Conservation (phyloP, 2,329 filamentous ascomycete species). For the Arthrobotrys pseudoclavata region DNA sequence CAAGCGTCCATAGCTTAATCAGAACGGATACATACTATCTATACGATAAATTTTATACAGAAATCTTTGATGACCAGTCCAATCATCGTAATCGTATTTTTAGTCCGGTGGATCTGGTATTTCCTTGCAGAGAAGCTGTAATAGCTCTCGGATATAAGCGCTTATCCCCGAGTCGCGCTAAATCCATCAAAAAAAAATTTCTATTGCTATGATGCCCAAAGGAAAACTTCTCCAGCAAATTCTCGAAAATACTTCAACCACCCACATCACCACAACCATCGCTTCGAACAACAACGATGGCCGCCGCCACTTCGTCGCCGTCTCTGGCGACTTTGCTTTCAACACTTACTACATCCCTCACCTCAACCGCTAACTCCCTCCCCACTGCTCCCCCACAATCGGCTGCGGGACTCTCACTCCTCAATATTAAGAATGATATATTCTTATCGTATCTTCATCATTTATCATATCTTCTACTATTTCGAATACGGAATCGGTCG, state of each 20-base stretch:
- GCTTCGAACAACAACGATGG: constrained; percentile 26
- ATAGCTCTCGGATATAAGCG: constrained; percentile 4
- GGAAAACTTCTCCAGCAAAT: constrained; percentile 14
- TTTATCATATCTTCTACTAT: constrained; percentile 85
- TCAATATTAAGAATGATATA: constrained; percentile 97
- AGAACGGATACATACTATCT: neutral
- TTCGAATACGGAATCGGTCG: constrained; percentile 76
- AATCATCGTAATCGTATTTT: too few species aligned
- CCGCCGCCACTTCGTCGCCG: constrained; percentile 27
- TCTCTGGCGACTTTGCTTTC: constrained; percentile 29
- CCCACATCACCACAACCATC: neutral
- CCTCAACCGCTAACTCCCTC: constrained; percentile 42
- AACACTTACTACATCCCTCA: constrained; percentile 50
- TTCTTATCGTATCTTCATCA: constrained; percentile 96
- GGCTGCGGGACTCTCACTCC: constrained; percentile 83
- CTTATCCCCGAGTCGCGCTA: constrained; percentile 21
- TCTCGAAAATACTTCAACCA: neutral
- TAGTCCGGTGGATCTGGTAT: too few species aligned
- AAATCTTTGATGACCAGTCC: too few species aligned
- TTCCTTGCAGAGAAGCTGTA: too few species aligned
- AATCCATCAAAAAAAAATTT: neutral
- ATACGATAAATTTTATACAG: too few species aligned
- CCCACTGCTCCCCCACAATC: constrained; percentile 75
- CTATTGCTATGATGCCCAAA: constrained; percentile 7
- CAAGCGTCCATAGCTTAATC: constrained; percentile 4